Percentiles rank a stretch among this genome's conserved stretches.
phyloP scores from a whole-genome alignment of 2,329 filamentous ascomycete species.

The Epichloe baconii region DNA sequence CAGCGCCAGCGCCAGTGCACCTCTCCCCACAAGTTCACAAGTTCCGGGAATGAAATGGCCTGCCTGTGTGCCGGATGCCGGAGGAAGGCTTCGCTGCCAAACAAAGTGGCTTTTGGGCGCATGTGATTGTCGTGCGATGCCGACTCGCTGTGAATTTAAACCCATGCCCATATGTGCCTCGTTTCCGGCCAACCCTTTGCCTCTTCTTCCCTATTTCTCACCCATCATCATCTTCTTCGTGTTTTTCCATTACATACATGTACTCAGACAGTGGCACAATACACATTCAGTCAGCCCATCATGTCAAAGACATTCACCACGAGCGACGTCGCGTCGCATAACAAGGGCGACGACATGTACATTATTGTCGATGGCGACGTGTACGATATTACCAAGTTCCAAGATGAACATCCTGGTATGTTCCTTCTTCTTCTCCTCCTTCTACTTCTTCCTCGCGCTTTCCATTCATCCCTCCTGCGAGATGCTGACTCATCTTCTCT shows the following conservation, averaged over 20 bases:
- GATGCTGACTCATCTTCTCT: background rate
- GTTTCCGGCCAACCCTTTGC: background rate
- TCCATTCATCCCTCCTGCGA: background rate
- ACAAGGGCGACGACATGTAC: slow-evolving; percentile 74
- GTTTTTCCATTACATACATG: background rate
- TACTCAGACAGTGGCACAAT: background rate
- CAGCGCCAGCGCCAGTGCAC: background rate
- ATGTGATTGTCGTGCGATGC: slow-evolving; percentile 2
- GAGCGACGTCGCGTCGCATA: slow-evolving; percentile 81
- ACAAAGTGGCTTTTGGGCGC: background rate
- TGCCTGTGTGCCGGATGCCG: background rate
- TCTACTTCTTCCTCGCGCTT: background rate
- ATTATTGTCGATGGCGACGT: slow-evolving; percentile 91
- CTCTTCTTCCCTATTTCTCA: background rate
- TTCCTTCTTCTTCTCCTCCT: background rate
- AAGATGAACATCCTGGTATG: slow-evolving; percentile 71
- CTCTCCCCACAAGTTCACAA: background rate
- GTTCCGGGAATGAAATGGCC: background rate
- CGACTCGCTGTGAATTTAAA: slow-evolving; percentile 2
- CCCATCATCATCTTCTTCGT: background rate
- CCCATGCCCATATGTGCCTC: background rate
- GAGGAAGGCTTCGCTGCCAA: background rate
- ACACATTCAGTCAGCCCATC: slow-evolving; percentile 12
- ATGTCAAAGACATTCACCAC: slow-evolving; percentile 86
- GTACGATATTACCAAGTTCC: slow-evolving; percentile 84